Conservation (phyloP, 371 early-diverging fungal species). For the Choanephora cucurbitarum region DNA sequence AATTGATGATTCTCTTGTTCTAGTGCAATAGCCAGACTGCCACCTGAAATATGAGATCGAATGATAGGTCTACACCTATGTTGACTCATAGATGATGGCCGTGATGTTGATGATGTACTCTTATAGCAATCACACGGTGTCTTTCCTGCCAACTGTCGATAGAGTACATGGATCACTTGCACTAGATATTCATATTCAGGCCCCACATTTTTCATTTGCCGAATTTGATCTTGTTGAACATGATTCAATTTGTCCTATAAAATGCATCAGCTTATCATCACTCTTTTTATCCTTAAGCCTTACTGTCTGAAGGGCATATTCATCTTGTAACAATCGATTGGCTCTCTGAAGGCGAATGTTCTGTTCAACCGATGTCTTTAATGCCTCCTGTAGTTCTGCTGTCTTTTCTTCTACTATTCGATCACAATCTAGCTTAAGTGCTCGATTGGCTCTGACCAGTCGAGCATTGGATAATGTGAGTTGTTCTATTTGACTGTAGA, state of each 20-base stretch:
- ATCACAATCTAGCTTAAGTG: constrained; percentile 46
- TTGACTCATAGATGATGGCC: not conserved
- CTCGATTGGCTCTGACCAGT: constrained; percentile 40
- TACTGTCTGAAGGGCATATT: constrained; percentile 26
- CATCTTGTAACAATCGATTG: constrained; percentile 41
- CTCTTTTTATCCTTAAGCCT: no score
- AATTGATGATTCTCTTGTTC: constrained; percentile 38
- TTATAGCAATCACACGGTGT: constrained; percentile 44
- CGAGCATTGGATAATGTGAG: constrained; percentile 42
- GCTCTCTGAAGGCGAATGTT: constrained; percentile 50
- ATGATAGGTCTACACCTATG: constrained; percentile 48
- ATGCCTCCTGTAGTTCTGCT: constrained; percentile 38
- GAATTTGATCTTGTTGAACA: constrained; percentile 38
- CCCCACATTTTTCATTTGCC: constrained; percentile 43
- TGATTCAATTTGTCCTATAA: constrained; percentile 39
- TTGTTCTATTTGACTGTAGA: constrained; percentile 41
- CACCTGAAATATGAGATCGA: constrained; percentile 31
- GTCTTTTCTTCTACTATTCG: constrained; percentile 42
- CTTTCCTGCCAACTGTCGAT: constrained; percentile 44
- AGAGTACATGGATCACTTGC: constrained; percentile 46
- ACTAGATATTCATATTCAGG: constrained; percentile 59
- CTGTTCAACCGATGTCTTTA: constrained; percentile 33
- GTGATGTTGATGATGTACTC: constrained; percentile 25
- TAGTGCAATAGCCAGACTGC: constrained; percentile 19
- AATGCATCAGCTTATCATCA: no score